Percentiles rank a stretch among this genome's conserved stretches.
Evolutionary conservation across 1,284 basidiomycete species (phyloP).

Genomic region (Boletus sp.): DNA sequence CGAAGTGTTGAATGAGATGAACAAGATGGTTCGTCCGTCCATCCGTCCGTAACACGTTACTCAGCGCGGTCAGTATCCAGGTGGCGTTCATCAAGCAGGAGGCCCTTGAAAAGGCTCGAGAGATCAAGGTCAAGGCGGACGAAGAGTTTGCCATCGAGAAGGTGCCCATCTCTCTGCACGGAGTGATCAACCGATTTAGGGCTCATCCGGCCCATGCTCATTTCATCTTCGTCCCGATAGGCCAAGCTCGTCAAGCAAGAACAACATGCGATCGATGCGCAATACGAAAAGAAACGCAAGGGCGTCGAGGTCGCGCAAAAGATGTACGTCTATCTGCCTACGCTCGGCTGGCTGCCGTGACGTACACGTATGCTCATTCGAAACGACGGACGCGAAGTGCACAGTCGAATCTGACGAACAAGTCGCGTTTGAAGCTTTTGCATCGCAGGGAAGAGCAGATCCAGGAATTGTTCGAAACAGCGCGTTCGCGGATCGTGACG

Average conservation of each 20-base stretch:
- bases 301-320: constrained; percentile 90
- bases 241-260: constrained; percentile 95
- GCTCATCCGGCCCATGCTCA: neutral
- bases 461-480: constrained; percentile 81
- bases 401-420: constrained; percentile 95
- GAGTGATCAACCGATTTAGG: too few relatives aligned
- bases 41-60: neutral
- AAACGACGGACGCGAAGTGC: constrained; percentile 66
- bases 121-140: constrained; percentile 94
- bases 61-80: constrained; percentile 39
- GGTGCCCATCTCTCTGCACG: constrained; percentile 39
- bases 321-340: constrained; percentile 59
- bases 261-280: constrained; percentile 85
- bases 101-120: constrained; percentile 92
- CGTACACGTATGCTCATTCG: neutral
- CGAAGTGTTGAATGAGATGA: constrained; percentile 95
- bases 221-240: constrained; percentile 38
- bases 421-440: constrained; percentile 87
- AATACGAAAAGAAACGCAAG: constrained; percentile 92
- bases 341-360: neutral
- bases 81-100: constrained; percentile 97
- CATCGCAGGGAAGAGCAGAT: constrained; percentile 91
- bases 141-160: constrained; percentile 98
- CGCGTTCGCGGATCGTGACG: constrained; percentile 60
- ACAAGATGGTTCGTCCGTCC: constrained; percentile 82